These are phyloP conservation scores for Candida montana DNA, from an alignment of 805 yeast species.

Conservation along the genomic window DNA sequence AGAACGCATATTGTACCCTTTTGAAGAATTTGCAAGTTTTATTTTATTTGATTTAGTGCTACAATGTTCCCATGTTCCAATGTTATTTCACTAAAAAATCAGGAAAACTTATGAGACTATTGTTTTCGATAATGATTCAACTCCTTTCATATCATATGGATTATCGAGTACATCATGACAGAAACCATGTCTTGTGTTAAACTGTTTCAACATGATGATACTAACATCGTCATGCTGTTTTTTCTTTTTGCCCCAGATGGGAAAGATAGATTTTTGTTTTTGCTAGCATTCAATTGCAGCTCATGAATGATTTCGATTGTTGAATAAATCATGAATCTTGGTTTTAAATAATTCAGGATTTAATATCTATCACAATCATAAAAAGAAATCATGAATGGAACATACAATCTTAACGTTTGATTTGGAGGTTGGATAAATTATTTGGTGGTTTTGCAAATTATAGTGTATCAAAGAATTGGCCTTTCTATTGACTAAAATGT, in stretches of 20 bases:
- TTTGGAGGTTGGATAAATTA: no score
- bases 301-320: neutral
- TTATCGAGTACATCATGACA: neutral
- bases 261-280: neutral
- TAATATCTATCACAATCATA: neutral
- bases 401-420: no score
- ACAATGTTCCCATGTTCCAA: neutral
- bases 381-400: neutral
- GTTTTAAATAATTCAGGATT: no score
- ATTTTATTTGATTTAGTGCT: no score
- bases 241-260: neutral
- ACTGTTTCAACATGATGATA: slow-evolving; percentile 6
- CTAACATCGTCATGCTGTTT: slow-evolving; percentile 1
- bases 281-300: neutral
- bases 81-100: slow-evolving; percentile 6
- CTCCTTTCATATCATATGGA: neutral
- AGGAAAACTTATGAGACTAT: slow-evolving; percentile 2
- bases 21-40: no score
- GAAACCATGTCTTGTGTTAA: neutral
- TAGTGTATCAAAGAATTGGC: neutral
- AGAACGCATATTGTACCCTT: no score
- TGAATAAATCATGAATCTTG: neutral
- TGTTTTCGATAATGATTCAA: slow-evolving; percentile 1
- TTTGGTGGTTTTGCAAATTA: no score
- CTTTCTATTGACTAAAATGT: neutral